Conservation (phyloP, 768 basidiomycete genomes). For the Mycena metata region DNA sequence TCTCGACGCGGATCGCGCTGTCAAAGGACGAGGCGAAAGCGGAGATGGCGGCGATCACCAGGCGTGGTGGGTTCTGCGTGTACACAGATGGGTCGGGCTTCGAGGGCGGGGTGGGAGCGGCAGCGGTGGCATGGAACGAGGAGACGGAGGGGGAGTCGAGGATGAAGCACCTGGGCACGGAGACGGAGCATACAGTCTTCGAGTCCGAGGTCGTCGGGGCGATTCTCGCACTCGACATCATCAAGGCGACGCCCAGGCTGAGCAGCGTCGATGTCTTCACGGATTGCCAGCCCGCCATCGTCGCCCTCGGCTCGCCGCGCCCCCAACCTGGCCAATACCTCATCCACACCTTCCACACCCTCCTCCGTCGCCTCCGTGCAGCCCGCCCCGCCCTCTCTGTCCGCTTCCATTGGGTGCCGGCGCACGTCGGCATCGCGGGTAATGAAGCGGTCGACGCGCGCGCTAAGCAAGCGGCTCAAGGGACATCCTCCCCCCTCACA, state of each 20-base stretch:
- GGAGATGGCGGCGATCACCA: neutral
- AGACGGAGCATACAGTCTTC: too few species aligned
- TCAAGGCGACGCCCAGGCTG: neutral
- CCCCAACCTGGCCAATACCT: neutral
- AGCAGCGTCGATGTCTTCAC: slow-evolving; percentile 8
- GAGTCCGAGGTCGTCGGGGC: too few species aligned
- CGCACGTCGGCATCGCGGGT: too few species aligned
- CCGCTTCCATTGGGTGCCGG: too few species aligned
- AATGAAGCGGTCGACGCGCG: too few species aligned
- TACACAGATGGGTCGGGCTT: slow-evolving; percentile 14
- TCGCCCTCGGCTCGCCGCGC: neutral
- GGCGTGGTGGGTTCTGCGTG: neutral
- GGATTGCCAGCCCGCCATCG: slow-evolving; percentile 6
- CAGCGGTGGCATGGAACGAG: neutral
- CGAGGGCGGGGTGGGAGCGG: neutral
- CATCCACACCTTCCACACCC: neutral
- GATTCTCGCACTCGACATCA: too few species aligned
- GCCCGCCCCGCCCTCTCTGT: neutral
- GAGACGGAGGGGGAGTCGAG: too few species aligned
- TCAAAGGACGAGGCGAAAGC: neutral
- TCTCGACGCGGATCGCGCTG: neutral
- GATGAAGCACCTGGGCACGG: too few species aligned
- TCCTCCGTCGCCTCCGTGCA: neutral
- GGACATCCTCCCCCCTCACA: neutral
- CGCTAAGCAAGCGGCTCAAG: too few species aligned